Base-by-base conservation (phyloP, 1,139 yeast genomes). In the Sugiyamaella xylanicola region DNA sequence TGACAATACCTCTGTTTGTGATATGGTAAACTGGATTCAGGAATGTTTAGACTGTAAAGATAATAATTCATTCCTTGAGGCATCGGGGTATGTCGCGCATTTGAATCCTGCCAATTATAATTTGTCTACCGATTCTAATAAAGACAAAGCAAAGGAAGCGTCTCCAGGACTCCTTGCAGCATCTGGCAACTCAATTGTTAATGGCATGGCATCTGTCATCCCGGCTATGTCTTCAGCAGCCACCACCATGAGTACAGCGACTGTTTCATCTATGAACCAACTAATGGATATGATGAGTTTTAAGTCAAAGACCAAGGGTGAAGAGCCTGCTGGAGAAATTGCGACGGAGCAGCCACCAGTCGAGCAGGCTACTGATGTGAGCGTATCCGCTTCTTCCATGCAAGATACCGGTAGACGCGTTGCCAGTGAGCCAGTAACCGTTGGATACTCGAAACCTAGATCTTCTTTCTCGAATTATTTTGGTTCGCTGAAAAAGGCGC, bases 81-180 rank as follows among this genome's bases (percentile, higher is more conserved):
- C 64, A 1, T 60, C 68, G 4, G 70, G 69, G 35, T 65, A 63
- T 53, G 66, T 65, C 4, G 64, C 65, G 37, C 66, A 65, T 40
- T 49, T 65, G 41, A 54, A 57, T 48, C 21, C 52, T 22, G 19
- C 4, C n/a, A 48, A 48, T 21, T 40, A 25, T 29, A 15, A 48
- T 9, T 19, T 15, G 29, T 25, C 13, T 17, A 37, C 19, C 11
- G 19, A 40, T 11, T 9, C 11, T n/a, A 27, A 7, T 41, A n/a
- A 48, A n/a, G 32, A 32, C 17, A 16, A 13, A 5, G 15, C n/a
- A 8, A 13, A 4, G 19, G 40, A 19, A 3, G 25, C 13, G 16
- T 29, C 21, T n/a, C 9, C 46, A 1, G 39, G 46, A 19, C 1
- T 29, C 11, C n/a, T 32, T 3, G 37, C 29, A 11, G 25, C 51